These are phyloP conservation scores for Pulveroboletus sp. DNA, from an alignment of 768 basidiomycete genomes.

Conservation along the genomic window DNA sequence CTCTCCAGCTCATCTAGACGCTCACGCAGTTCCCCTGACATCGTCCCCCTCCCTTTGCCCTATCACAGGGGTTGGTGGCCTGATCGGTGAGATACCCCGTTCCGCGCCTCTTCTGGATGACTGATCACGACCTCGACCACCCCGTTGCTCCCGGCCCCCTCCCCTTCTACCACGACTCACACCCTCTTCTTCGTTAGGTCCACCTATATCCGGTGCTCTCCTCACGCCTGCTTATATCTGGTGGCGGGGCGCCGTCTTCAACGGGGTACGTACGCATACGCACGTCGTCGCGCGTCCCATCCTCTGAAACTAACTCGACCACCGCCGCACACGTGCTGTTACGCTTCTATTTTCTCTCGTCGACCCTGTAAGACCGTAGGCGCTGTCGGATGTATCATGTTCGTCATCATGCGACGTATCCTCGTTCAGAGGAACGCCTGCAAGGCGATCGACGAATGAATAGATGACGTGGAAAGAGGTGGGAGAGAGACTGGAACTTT, in stretches of 20 bases:
- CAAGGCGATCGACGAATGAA: background rate
- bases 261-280: constrained; percentile 33
- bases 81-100: constrained; percentile 12
- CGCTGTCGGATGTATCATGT: constrained; percentile 23
- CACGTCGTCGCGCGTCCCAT: background rate
- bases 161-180: background rate
- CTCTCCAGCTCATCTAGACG: background rate
- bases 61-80: constrained; percentile 7
- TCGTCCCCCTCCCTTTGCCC: background rate
- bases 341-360: background rate
- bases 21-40: background rate
- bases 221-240: constrained; percentile 48
- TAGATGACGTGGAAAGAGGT: background rate
- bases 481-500: no score
- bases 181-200: constrained; percentile 27
- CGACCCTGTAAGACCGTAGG: constrained; percentile 13
- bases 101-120: background rate
- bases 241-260: constrained; percentile 56
- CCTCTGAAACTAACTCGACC: background rate
- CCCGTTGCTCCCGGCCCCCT: no score
- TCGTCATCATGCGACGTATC: constrained; percentile 24
- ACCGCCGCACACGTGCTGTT: background rate
- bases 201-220: constrained; percentile 55
- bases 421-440: constrained; percentile 2
- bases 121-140: no score